Evolutionary conservation across 176 grass and related monocot genomes (phyloP).

Genomic region (Bothriochloa decipiens): DNA sequence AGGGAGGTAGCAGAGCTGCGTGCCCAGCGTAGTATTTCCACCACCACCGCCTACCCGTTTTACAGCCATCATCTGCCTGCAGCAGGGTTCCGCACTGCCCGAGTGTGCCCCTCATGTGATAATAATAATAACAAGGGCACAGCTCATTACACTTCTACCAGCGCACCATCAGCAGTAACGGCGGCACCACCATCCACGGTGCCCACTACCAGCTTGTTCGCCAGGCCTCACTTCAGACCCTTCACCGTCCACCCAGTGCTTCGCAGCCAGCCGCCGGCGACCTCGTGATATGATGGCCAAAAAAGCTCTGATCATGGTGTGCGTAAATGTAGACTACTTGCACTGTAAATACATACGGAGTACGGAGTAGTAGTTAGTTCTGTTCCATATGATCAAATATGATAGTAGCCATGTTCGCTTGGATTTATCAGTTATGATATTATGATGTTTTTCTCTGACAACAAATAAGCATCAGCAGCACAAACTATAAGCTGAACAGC

Average conservation of each 20-base stretch:
- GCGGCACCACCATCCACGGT: neutral
- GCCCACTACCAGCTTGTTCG: constrained; percentile 28
- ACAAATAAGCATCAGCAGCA: no score
- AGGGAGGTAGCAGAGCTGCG: constrained; percentile 61
- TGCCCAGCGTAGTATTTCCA: neutral
- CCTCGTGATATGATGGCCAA: constrained; percentile 2
- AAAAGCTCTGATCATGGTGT: neutral
- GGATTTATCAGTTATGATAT: no score
- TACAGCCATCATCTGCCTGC: constrained; percentile 13
- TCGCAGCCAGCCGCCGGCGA: constrained; percentile 39
- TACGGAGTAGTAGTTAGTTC: neutral
- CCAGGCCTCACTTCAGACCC: constrained; percentile 30
- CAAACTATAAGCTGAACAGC: no score
- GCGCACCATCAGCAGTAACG: neutral
- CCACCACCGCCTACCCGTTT: neutral
- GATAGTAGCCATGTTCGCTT: neutral
- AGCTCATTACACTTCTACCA: neutral
- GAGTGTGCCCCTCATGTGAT: constrained; percentile 32
- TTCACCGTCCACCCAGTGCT: constrained; percentile 42
- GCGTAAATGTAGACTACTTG: neutral
- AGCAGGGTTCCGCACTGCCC: neutral
- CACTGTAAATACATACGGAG: neutral
- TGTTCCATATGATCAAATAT: neutral
- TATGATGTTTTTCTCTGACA: no score
- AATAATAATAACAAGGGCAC: neutral